Evolutionary conservation across 306 rosid genomes (phyloP), one percentile per base, ranked within the genome.

Genomic region (Datisca glomerata): DNA sequence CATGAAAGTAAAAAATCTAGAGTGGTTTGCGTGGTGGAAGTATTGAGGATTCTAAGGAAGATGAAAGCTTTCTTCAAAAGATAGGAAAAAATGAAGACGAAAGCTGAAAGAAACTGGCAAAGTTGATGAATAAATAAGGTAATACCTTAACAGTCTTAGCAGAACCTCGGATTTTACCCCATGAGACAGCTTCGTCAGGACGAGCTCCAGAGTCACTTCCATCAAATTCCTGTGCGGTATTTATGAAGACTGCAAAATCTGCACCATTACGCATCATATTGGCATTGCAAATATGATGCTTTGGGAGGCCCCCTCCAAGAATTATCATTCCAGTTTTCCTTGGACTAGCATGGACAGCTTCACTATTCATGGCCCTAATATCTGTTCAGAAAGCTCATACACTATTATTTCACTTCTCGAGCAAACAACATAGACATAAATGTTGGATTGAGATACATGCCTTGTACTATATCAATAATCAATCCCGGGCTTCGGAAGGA

Each of bases 251-350:
- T 0, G 93, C 98, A 61, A 77, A 89, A 51, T 89, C 95, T 13
- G 93, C 93, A 51, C 98, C 98, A 10, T 84, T 89, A 20, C 93
- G 95, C 84, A 84, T 77, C 98, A 89, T 89, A 62, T 89, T 89
- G 76, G 98, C 98, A 52, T 89, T 89, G 84, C 93, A 89, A 61
- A 84, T 84, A 72, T 89, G 98, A 68, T 89, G 98, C 57, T 89
- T 89, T 5, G 98, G 98, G 45, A 89, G 70, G 9, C 95, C 95
- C 15, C 98, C 98, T 40, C 95, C 98, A 9, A 89, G 85, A 60
- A 84, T 59, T 17, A 84, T 68, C 78, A 89, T 78, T 61, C 95
- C 93, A 8, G 98, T 89, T 74, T 84, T 89, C 64, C 95, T 76
- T 19, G 89, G 84, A 59, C 24, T 69, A 33, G 92, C 86, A 57